Evolutionary conservation across 1,284 basidiomycete species (phyloP), one percentile per base, ranked within the genome.

Genomic region (Apiotrichum siamense): DNA sequence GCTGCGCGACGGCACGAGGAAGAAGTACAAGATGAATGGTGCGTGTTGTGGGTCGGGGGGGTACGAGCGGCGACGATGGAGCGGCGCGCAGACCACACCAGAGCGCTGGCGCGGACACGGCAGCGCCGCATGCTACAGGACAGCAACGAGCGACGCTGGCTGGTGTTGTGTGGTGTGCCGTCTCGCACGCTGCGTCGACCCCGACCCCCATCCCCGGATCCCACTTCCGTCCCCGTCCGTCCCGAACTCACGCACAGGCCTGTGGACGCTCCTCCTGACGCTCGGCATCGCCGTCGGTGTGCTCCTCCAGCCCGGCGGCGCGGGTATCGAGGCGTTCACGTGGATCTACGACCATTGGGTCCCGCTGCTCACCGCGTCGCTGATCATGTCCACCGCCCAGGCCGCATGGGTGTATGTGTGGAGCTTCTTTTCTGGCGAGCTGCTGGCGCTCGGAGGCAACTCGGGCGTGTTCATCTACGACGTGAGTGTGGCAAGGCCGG

Each of bases 11-110:
- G 94, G 94, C 1, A 77, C 77, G 49, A 84, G 80, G 61, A 84
- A 86, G 69, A 76, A 78, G 55, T 99, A 99, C 80, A 97, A 90
- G 75, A 91, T 97, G 64, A 98, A 98, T 76, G 92, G 92, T 92
- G 50, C 52, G 77, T 61, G n/a, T 10, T 5, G 21, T 9, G 18
- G 21, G 2, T 21, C 36, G 7, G 5, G 4, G 36, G 4, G 13
- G 36, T 18, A 7, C 6, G 10, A 20, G 18, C 4, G 18, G 17
- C 18, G 7, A 17, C n/a, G n/a, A n/a, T n/a, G n/a, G n/a, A n/a
- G n/a, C n/a, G n/a, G n/a, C n/a, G n/a, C n/a, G n/a, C n/a, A n/a
- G n/a, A n/a, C n/a, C n/a, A n/a, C n/a, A n/a, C n/a, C n/a, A n/a
- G n/a, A n/a, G n/a, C n/a, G n/a, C n/a, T n/a, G n/a, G n/a, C n/a